phyloP scores from a whole-genome alignment of 1,139 yeast genomes.

The Debaryomyces psychrophilus region DNA sequence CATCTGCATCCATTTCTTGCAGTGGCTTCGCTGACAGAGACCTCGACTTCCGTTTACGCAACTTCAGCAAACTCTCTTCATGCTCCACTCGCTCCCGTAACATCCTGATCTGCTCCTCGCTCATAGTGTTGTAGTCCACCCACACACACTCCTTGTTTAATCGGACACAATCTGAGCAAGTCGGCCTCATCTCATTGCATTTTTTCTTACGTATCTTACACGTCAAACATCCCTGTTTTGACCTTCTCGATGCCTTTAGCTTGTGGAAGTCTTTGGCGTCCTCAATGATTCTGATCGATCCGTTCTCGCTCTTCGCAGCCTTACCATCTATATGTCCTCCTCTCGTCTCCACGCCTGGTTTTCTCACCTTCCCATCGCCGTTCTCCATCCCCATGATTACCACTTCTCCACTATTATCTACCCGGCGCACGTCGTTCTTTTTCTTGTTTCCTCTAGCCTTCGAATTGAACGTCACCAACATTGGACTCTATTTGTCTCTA shows the following conservation, averaged over 20 bases:
- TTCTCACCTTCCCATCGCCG: neutral
- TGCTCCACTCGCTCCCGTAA: slow-evolving; percentile 31
- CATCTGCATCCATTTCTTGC: neutral
- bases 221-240: slow-evolving; percentile 67
- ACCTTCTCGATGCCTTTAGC: slow-evolving; percentile 26
- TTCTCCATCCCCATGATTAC: neutral
- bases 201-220: slow-evolving; percentile 74
- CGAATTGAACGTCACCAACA: slow-evolving; percentile 24
- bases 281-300: slow-evolving; percentile 9
- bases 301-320: neutral
- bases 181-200: slow-evolving; percentile 67
- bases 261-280: slow-evolving; percentile 8
- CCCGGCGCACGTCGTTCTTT: neutral
- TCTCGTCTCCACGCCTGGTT: neutral
- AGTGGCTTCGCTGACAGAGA: neutral
- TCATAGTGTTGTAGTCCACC: slow-evolving; percentile 35
- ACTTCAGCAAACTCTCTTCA: slow-evolving; percentile 36
- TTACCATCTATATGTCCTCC: neutral
- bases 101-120: slow-evolving; percentile 26
- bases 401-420: neutral
- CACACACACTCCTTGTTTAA: slow-evolving; percentile 55
- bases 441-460: neutral
- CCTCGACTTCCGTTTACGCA: slow-evolving; percentile 34
- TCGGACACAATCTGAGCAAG: slow-evolving; percentile 61
- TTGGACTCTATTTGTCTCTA: slow-evolving; percentile 1